A percentile compares a stretch with the other conserved stretches of the same genome.
Conservation (phyloP, 768 basidiomycete genomes). For the Lentinula boryana region DNA sequence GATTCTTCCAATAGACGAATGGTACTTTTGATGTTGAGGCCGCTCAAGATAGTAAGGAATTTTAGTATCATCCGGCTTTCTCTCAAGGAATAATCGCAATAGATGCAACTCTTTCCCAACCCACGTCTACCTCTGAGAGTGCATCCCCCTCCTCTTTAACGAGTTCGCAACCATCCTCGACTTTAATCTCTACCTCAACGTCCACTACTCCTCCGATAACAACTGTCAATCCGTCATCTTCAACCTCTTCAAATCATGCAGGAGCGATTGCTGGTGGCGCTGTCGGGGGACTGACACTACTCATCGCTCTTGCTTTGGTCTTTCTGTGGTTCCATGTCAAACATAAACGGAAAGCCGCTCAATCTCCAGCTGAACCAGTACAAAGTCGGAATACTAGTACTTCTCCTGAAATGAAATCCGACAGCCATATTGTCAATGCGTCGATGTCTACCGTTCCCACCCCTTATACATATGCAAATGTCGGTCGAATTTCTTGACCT, state of each 20-base stretch:
- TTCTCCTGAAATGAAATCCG: not conserved
- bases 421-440: not conserved
- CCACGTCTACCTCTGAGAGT: not conserved
- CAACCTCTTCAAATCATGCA: conserved; percentile 23
- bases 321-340: conserved; percentile 33
- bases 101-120: conserved; percentile 1
- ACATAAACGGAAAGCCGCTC: conserved; percentile 3
- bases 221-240: not conserved
- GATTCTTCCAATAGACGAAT: not conserved
- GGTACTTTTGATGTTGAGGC: not conserved
- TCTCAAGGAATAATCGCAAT: not conserved
- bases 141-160: not conserved
- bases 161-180: not conserved
- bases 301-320: conserved; percentile 31
- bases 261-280: conserved; percentile 62
- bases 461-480: conserved; percentile 10
- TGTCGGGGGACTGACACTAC: conserved; percentile 42
- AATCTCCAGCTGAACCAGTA: not conserved
- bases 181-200: conserved; percentile 8
- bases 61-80: not conserved
- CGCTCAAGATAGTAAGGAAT: conserved; percentile 6
- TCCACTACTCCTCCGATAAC: conserved; percentile 3
- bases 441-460: conserved; percentile 7
- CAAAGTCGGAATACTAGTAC: not conserved
- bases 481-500: not conserved